These are phyloP conservation scores for Fusarium temperatum DNA, from an alignment of 2,329 filamentous ascomycete genomes.

Conservation along the genomic window DNA sequence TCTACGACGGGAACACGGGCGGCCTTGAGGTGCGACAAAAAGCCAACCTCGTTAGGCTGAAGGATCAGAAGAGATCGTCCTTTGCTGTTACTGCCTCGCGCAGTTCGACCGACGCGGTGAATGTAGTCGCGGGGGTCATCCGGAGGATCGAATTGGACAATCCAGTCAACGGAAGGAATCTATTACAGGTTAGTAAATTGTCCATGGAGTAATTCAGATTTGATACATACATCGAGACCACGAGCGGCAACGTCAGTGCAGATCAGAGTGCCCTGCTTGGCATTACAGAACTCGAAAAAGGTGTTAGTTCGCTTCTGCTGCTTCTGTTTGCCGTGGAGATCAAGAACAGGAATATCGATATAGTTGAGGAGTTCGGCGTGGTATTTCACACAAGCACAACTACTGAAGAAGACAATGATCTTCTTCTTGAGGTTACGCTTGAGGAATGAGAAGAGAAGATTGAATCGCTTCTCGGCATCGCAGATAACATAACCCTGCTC, in stretches of 20 bases:
- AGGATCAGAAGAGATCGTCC: constrained; percentile 93
- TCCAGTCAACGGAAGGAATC: constrained; percentile 96
- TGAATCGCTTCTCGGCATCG: constrained; percentile 92
- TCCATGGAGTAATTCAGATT: not conserved
- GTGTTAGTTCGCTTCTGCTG: constrained; percentile 99
- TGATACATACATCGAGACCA: constrained; percentile 78
- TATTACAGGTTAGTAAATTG: constrained; percentile 43
- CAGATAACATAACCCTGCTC: constrained; percentile 97
- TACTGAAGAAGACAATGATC: constrained; percentile 96
- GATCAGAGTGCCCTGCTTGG: constrained; percentile 85
- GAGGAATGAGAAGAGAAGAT: constrained; percentile 92
- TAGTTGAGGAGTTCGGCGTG: constrained; percentile 96
- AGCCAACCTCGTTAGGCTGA: constrained; percentile 90
- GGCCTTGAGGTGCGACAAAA: constrained; percentile 89
- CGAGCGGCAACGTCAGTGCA: constrained; percentile 96
- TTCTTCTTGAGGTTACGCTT: constrained; percentile 93
- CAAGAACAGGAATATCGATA: constrained; percentile 89
- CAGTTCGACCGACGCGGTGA: constrained; percentile 94
- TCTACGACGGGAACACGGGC: constrained; percentile 93
- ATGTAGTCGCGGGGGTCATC: constrained; percentile 93
- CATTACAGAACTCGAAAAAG: constrained; percentile 90
- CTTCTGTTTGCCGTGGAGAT: constrained; percentile 94
- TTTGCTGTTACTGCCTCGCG: constrained; percentile 82
- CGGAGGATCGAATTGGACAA: constrained; percentile 93
- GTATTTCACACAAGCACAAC: constrained; percentile 94